Evolutionary conservation across 2,329 filamentous ascomycete species (phyloP).

Genomic region (Claviceps humidiphila): DNA sequence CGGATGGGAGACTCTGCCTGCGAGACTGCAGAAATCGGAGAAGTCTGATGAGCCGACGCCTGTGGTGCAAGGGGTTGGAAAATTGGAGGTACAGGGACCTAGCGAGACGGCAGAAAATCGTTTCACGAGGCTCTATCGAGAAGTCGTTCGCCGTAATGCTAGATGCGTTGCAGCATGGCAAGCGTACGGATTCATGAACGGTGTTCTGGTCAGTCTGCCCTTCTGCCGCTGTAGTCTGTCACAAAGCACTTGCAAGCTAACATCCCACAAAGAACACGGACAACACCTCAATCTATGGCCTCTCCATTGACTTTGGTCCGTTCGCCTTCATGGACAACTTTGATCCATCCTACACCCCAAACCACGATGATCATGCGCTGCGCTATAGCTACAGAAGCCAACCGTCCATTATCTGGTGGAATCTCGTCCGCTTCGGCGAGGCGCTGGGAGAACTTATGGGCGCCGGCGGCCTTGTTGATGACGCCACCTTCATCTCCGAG

Average conservation of each 20-base stretch:
- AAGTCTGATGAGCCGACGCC: conserved; percentile 28
- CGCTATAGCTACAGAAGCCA: conserved; percentile 91
- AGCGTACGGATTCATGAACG: conserved; percentile 98
- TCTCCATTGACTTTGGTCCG: conserved; percentile 89
- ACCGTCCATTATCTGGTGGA: conserved; percentile 97
- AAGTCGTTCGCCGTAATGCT: conserved; percentile 76
- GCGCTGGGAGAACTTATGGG: conserved; percentile 79
- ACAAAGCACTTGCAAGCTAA: conserved; percentile 9
- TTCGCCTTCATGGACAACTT: conserved; percentile 98
- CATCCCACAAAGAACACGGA: conserved; percentile 57
- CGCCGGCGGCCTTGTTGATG: conserved; percentile 58
- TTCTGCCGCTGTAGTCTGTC: not conserved
- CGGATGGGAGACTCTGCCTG: conserved; percentile 76
- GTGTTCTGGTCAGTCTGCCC: conserved; percentile 48
- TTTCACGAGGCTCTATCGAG: conserved; percentile 75
- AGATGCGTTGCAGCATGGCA: conserved; percentile 87
- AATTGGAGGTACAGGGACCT: conserved; percentile 52
- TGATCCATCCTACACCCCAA: conserved; percentile 86
- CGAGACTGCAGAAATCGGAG: conserved; percentile 37
- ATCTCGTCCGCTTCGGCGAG: conserved; percentile 82
- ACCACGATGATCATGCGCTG: conserved; percentile 82
- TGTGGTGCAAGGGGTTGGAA: conserved; percentile 38
- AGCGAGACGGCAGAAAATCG: conserved; percentile 64
- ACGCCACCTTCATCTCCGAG: conserved; percentile 53
- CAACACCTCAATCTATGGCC: conserved; percentile 81